Evolutionary conservation across 2,329 filamentous ascomycete genomes (phyloP).

Genomic region (Rhynchosporium graminicola): DNA sequence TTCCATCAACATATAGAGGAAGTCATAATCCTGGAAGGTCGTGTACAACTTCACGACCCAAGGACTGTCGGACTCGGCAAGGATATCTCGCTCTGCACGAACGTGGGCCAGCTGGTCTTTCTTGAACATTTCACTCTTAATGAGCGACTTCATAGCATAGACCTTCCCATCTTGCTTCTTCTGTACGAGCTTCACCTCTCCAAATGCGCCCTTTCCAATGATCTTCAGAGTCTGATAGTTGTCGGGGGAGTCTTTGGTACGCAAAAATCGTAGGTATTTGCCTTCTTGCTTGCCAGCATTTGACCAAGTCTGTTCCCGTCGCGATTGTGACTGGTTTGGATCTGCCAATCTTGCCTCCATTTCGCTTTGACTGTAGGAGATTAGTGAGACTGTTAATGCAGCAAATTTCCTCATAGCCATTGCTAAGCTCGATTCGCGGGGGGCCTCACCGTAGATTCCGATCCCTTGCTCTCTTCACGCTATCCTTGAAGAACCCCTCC

Average conservation of each 20-base stretch:
- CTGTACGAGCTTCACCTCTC: conserved; percentile 96
- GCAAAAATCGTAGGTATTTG: conserved; percentile 89
- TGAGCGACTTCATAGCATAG: conserved; percentile 95
- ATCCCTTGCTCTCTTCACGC: conserved; percentile 92
- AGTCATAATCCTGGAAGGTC: conserved; percentile 94
- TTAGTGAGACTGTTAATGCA: conserved; percentile 1
- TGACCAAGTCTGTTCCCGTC: conserved; percentile 83
- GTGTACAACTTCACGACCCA: conserved; percentile 99
- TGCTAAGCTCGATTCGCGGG: background rate
- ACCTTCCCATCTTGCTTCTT: conserved; percentile 96
- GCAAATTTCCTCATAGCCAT: background rate
- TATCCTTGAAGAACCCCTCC: conserved; percentile 96
- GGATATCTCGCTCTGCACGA: conserved; percentile 93
- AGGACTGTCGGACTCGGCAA: conserved; percentile 98
- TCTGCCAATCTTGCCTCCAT: conserved; percentile 84
- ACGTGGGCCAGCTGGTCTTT: conserved; percentile 98
- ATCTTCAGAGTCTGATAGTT: conserved; percentile 98
- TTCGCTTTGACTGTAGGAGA: conserved; percentile 73
- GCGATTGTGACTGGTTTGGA: conserved; percentile 68
- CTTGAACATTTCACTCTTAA: conserved; percentile 99
- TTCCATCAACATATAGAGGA: conserved; percentile 99
- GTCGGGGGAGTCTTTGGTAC: conserved; percentile 87
- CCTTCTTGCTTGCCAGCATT: conserved; percentile 86
- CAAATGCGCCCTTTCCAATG: conserved; percentile 98
- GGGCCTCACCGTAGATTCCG: conserved; percentile 80